Evolutionary conservation across 176 grass and related monocot species (phyloP).

Genomic region (Tuctoria greenei): DNA sequence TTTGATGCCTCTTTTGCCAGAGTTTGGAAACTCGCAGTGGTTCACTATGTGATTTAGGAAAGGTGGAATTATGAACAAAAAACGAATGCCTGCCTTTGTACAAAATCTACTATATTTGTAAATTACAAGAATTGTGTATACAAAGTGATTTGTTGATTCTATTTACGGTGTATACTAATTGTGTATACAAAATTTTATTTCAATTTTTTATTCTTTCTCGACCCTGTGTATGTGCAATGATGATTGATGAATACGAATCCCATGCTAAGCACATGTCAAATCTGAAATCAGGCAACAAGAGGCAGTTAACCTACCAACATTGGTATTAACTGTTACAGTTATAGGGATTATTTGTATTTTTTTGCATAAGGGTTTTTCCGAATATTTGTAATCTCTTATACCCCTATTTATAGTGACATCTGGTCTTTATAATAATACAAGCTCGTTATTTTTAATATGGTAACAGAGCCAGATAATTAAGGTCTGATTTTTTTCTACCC

Average conservation of each 20-base stretch:
- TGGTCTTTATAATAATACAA: too few species aligned
- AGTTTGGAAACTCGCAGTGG: background rate
- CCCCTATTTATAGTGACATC: too few species aligned
- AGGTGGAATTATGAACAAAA: background rate
- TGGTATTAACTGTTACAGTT: background rate
- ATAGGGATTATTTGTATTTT: too few species aligned
- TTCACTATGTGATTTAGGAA: conserved; percentile 15
- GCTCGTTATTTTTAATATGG: too few species aligned
- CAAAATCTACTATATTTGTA: background rate
- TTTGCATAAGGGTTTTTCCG: too few species aligned
- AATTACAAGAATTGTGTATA: conserved; percentile 7
- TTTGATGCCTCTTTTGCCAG: background rate
- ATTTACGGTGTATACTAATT: background rate
- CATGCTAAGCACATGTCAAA: background rate
- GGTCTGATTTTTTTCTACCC: too few species aligned
- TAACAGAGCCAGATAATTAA: too few species aligned
- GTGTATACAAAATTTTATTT: too few species aligned
- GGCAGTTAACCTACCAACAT: background rate
- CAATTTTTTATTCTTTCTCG: background rate
- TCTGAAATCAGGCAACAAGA: background rate
- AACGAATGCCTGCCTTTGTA: background rate
- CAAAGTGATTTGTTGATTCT: background rate
- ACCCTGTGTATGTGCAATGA: background rate
- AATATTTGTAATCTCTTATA: too few species aligned
- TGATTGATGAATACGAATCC: background rate